phyloP scores from a whole-genome alignment of 306 rosid species.

The Adenanthera pavonina region DNA sequence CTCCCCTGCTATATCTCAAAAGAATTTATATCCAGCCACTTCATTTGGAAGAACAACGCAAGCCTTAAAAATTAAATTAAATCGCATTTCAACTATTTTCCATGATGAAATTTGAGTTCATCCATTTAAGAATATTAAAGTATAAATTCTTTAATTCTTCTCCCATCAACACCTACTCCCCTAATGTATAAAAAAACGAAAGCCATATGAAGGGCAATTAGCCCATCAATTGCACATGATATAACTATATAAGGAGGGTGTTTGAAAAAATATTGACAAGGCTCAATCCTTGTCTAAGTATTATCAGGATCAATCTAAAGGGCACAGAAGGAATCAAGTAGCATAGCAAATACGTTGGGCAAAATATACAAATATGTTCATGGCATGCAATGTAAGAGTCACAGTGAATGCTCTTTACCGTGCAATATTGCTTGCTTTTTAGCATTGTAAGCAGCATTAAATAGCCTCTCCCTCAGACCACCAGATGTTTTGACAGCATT shows the following conservation, averaged over 20 bases:
- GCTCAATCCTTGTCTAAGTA: conserved; percentile 17
- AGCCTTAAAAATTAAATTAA: neutral
- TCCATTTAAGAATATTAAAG: neutral
- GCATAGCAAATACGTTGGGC: conserved; percentile 15
- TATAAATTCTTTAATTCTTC: neutral
- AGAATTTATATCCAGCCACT: too few relatives aligned
- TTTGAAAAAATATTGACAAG: neutral
- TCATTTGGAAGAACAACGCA: too few relatives aligned
- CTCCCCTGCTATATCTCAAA: too few relatives aligned
- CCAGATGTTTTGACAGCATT: conserved; percentile 95
- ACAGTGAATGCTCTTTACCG: conserved; percentile 53
- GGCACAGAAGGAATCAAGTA: conserved; percentile 8
- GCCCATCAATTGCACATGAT: conserved; percentile 1
- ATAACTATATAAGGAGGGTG: conserved; percentile 5
- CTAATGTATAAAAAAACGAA: neutral
- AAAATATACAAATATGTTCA: conserved; percentile 12
- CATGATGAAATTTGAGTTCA: too few relatives aligned
- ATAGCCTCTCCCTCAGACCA: conserved; percentile 79
- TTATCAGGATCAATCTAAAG: conserved; percentile 33
- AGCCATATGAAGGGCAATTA: neutral
- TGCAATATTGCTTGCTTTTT: conserved; percentile 85
- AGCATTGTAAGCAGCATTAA: conserved; percentile 94
- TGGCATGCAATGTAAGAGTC: conserved; percentile 24
- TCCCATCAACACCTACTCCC: neutral
- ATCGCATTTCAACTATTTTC: too few relatives aligned